phyloP scores from a whole-genome alignment of 108 stramenopile species.

The Cylindrotheca fusiformis region DNA sequence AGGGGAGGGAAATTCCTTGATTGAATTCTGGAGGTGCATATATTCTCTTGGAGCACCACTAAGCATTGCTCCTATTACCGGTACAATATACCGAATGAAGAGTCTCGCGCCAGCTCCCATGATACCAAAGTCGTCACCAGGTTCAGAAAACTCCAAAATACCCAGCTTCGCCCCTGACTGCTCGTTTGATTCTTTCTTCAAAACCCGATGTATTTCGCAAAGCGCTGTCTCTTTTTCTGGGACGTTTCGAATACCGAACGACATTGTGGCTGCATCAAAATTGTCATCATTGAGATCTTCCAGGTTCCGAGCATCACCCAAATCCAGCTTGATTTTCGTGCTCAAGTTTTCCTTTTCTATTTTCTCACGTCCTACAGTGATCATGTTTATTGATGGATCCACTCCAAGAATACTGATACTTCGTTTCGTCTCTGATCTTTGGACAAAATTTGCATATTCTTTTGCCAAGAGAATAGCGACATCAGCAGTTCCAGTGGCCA shows the following conservation, averaged over 20 bases:
- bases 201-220: slow-evolving; percentile 73
- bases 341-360: slow-evolving; percentile 37
- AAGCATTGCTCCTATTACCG: slow-evolving; percentile 67
- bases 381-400: slow-evolving; percentile 88
- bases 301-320: slow-evolving; percentile 74
- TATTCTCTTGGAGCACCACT: slow-evolving; percentile 77
- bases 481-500: slow-evolving; percentile 92
- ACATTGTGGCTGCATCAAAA: slow-evolving; percentile 91
- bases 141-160: slow-evolving; percentile 86
- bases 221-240: slow-evolving; percentile 66
- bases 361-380: slow-evolving; percentile 73
- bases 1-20: slow-evolving; percentile 78
- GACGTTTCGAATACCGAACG: slow-evolving; percentile 93
- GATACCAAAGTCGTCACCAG: slow-evolving; percentile 45
- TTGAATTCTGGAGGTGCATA: slow-evolving; percentile 81
- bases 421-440: neutral
- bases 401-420: slow-evolving; percentile 50
- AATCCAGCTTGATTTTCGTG: slow-evolving; percentile 38
- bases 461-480: slow-evolving; percentile 84
- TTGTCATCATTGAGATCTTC: slow-evolving; percentile 3
- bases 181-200: slow-evolving; percentile 24
- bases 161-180: slow-evolving; percentile 38
- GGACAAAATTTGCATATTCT: slow-evolving; percentile 33
- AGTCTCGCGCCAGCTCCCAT: slow-evolving; percentile 54
- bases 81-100: slow-evolving; percentile 77